Conservation (phyloP, 257 asterid genomes). For the Solanum bulbocastanum region DNA sequence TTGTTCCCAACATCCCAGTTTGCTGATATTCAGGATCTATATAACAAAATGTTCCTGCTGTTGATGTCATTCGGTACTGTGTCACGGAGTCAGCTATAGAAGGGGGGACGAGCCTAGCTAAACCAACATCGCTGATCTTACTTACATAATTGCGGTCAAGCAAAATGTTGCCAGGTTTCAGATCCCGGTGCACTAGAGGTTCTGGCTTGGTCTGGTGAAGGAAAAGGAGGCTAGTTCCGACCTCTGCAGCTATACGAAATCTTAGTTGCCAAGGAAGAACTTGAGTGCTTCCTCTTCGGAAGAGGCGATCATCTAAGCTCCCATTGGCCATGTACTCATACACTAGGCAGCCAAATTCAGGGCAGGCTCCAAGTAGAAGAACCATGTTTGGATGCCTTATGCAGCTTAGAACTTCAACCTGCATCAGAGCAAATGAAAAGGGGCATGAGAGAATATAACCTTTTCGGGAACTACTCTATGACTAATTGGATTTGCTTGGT, state of each 20-base stretch:
- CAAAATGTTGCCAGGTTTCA: constrained; percentile 77
- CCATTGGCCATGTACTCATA: constrained; percentile 92
- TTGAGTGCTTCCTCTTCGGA: constrained; percentile 52
- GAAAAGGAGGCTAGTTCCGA: constrained; percentile 78
- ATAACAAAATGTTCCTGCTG: constrained; percentile 94
- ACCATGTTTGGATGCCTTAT: constrained; percentile 98
- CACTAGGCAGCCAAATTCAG: constrained; percentile 88
- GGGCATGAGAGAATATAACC: neutral
- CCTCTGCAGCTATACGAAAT: constrained; percentile 84
- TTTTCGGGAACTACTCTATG: neutral
- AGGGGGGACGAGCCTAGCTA: constrained; percentile 92
- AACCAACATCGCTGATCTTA: constrained; percentile 89
- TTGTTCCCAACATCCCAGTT: constrained; percentile 83
- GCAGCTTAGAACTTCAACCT: constrained; percentile 90
- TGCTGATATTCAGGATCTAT: constrained; percentile 93
- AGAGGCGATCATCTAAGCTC: constrained; percentile 78
- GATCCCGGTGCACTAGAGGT: constrained; percentile 85
- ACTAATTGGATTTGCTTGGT: neutral
- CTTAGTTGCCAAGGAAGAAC: constrained; percentile 77
- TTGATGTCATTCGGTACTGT: constrained; percentile 85
- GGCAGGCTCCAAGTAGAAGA: constrained; percentile 95
- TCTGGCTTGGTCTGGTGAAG: constrained; percentile 95
- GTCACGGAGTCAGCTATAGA: constrained; percentile 82
- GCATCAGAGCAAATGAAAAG: constrained; percentile 4
- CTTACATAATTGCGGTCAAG: constrained; percentile 82